phyloP scores from a whole-genome alignment of 2,329 filamentous ascomycete genomes.

The Nothomitra cinnamomea region DNA sequence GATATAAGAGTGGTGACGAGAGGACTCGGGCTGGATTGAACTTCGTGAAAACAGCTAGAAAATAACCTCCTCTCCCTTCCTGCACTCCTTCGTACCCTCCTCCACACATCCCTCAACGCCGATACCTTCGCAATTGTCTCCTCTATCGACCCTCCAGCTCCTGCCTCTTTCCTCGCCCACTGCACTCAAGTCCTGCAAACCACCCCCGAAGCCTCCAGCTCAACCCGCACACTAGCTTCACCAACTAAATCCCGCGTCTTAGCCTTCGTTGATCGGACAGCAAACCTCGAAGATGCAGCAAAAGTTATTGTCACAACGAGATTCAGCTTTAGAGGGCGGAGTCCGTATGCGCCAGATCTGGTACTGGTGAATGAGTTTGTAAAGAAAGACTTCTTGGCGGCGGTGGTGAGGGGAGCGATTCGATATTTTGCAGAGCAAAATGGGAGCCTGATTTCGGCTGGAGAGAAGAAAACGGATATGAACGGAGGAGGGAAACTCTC shows the following conservation, averaged over 20 bases:
- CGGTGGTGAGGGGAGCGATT: slow-evolving; percentile 22
- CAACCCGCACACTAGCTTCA: slow-evolving; percentile 20
- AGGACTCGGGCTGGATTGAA: not conserved
- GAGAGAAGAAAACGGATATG: too few species aligned
- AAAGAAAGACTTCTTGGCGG: slow-evolving; percentile 36
- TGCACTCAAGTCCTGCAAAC: slow-evolving; percentile 21
- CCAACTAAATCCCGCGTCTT: slow-evolving; percentile 23
- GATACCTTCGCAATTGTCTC: slow-evolving; percentile 31
- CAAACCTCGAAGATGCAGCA: slow-evolving; percentile 36
- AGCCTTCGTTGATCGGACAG: slow-evolving; percentile 43
- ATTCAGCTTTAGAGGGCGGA: slow-evolving; percentile 37
- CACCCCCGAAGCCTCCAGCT: slow-evolving; percentile 6
- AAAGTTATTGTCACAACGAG: slow-evolving; percentile 34
- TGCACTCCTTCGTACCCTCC: slow-evolving; percentile 21
- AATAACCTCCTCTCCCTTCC: slow-evolving; percentile 23
- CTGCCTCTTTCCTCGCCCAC: slow-evolving; percentile 12
- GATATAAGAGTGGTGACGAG: too few species aligned
- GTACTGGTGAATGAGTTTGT: slow-evolving; percentile 48
- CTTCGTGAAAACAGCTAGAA: slow-evolving; percentile 19
- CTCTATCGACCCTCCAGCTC: slow-evolving; percentile 15
- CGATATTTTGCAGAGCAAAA: not conserved
- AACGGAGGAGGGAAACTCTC: slow-evolving; percentile 10
- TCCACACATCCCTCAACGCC: slow-evolving; percentile 26
- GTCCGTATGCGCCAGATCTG: slow-evolving; percentile 43
- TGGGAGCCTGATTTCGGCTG: not conserved